phyloP scores from a whole-genome alignment of 306 rosid genomes.

The Cotoneaster glaucophyllus region DNA sequence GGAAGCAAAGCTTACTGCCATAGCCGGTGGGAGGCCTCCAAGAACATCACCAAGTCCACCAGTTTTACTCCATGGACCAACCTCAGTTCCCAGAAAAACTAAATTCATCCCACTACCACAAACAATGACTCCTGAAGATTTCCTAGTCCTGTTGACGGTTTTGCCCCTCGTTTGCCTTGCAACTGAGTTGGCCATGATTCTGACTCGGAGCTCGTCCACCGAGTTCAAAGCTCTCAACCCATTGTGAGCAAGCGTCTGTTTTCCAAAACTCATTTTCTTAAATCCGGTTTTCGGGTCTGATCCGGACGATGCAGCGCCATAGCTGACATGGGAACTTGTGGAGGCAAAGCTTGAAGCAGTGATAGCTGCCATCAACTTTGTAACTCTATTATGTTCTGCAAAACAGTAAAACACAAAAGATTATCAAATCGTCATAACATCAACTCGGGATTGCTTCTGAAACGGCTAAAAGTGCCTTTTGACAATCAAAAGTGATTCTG shows the following conservation, averaged over 20 bases:
- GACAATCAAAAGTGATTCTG: neutral
- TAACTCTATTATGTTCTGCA: conserved; percentile 10
- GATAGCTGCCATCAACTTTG: conserved; percentile 40
- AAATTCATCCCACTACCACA: conserved; percentile 40
- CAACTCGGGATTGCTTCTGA: neutral
- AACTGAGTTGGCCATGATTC: conserved; percentile 14
- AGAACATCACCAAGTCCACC: conserved; percentile 89
- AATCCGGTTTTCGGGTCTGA: conserved; percentile 26
- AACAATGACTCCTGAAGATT: conserved; percentile 19
- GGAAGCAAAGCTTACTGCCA: conserved; percentile 54
- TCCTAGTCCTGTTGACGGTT: conserved; percentile 13
- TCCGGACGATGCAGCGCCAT: conserved; percentile 11
- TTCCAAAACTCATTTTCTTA: conserved; percentile 23
- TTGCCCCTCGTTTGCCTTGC: conserved; percentile 17
- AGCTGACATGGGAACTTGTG: conserved; percentile 20
- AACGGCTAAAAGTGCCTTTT: neutral
- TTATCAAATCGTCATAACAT: neutral
- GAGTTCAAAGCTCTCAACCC: conserved; percentile 50
- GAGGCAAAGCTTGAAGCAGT: conserved; percentile 44
- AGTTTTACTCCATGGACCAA: conserved; percentile 79
- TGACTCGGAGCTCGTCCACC: conserved; percentile 35
- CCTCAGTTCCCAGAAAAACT: conserved; percentile 56
- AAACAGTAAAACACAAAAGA: neutral
- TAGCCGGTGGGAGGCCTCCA: conserved; percentile 75
- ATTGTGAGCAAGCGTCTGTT: conserved; percentile 27